Conservation (phyloP, 2,329 filamentous ascomycete genomes). For the Apiospora pterosperma region DNA sequence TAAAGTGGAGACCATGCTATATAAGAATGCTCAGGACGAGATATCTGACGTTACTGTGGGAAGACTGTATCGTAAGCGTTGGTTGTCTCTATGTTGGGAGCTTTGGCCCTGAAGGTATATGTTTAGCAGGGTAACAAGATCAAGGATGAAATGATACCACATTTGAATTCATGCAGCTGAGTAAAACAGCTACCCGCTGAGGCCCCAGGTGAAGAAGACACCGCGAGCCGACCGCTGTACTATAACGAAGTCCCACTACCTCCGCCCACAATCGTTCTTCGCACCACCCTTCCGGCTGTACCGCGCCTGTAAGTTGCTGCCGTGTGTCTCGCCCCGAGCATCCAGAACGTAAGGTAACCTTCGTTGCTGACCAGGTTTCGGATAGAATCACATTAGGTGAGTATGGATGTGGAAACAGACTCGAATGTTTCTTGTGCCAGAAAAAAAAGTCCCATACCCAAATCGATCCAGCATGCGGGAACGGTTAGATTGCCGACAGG, state of each 20-base stretch:
- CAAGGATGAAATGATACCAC: conserved; percentile 2
- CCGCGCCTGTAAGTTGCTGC: neutral
- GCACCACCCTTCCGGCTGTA: neutral
- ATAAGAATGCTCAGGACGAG: neutral
- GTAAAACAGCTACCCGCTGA: neutral
- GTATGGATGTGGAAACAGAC: neutral
- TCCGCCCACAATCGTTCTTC: too few species aligned
- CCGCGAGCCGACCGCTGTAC: too few species aligned
- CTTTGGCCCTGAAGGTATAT: neutral
- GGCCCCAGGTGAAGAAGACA: too few species aligned
- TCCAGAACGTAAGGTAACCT: too few species aligned
- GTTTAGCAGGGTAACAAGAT: conserved; percentile 1
- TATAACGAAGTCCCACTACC: too few species aligned
- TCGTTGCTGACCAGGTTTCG: neutral
- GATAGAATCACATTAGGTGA: neutral
- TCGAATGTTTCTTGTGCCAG: neutral
- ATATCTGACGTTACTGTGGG: neutral
- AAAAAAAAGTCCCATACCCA: neutral
- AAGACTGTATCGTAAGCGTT: conserved; percentile 1
- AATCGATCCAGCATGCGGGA: neutral
- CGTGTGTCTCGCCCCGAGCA: neutral
- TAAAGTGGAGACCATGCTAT: neutral
- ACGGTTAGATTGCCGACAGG: neutral
- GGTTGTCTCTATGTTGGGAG: neutral
- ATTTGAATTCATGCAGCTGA: neutral